Base-by-base conservation (phyloP, 805 yeast species). In the Metschnikowia henanensis region DNA sequence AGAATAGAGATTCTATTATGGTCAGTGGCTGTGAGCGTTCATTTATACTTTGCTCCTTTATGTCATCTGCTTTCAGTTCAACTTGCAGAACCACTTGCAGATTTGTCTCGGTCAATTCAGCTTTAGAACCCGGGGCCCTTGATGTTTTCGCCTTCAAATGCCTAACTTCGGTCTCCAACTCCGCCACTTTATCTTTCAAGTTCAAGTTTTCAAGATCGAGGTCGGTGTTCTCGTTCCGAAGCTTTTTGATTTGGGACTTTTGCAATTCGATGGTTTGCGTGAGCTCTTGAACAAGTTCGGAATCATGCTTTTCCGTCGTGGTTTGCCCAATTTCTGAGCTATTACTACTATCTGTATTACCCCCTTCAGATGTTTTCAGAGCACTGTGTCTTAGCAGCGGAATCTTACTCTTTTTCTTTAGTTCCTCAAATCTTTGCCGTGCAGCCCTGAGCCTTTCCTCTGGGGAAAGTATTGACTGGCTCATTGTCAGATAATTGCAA, bases 391-490 rank as follows among this genome's bases (percentile, higher is more conserved):
- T 35, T 41, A 16, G 10, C 30, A 20, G 32, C n/a, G 41, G 43
- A 13, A 42, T 19, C 35, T 37, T 42, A 30, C 37, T 70, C 51
- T 70, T 72, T 63, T 71, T 72, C 64, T 79, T 85, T 70, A 85
- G 65, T 55, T 83, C 87, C 46, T 84, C 90, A 52, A 72, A 79
- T 73, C 82, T 77, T 66, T 82, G 84, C 56, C 85, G 76, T 5
- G 92, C 94, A 2, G 84, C 84, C 51, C 83, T 89, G 38, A 87
- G 69, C 60, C 81, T 79, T 57, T 81, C 86, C 37, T 77, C 80
- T 49, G 81, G 75, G 37, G 64, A 63, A 32, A 68, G 18, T 13
- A 30, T 34, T 15, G 41, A 16, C 13, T 35, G 28, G 21, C 32
- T 36, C 37, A 32, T 39, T 6, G 19, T 31, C 22, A 9, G 13